Evolutionary conservation across 306 rosid species (phyloP).

Genomic region (Casuarina equisetifolia): DNA sequence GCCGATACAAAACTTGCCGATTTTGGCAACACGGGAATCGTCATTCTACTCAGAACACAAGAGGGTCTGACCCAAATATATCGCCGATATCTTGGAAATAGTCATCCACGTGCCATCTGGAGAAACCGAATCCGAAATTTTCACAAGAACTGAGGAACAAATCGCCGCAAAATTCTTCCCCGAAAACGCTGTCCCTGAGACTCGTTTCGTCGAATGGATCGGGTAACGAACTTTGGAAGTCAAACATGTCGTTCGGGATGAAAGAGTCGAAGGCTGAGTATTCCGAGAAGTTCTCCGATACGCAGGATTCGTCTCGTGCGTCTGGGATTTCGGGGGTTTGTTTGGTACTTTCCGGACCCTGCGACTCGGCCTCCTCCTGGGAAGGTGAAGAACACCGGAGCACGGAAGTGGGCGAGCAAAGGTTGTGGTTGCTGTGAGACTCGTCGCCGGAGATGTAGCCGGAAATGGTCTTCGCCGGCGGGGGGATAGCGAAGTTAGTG

Average conservation of each 20-base stretch:
- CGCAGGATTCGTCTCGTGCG: conserved; percentile 34
- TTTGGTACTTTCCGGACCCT: conserved; percentile 1
- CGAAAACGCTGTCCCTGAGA: conserved; percentile 20
- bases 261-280: conserved; percentile 38
- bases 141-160: conserved; percentile 29
- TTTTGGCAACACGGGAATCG: conserved; percentile 30
- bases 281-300: conserved; percentile 44
- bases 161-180: conserved; percentile 24
- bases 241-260: conserved; percentile 50
- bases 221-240: conserved; percentile 44
- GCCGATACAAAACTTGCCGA: conserved; percentile 55
- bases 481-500: conserved; percentile 69
- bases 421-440: conserved; percentile 32
- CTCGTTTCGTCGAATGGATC: conserved; percentile 35
- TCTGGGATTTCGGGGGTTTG: conserved; percentile 26
- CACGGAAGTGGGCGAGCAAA: conserved; percentile 75
- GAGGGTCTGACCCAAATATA: conserved; percentile 62
- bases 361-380: conserved; percentile 58
- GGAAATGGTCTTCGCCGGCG: conserved; percentile 13
- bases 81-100: conserved; percentile 85
- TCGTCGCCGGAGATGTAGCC: conserved; percentile 57
- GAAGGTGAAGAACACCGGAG: conserved; percentile 52
- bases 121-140: conserved; percentile 47
- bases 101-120: conserved; percentile 45
- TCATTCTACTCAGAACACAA: conserved; percentile 42